These are phyloP conservation scores for Smittium culicis DNA, from an alignment of 371 early-diverging fungal genomes.

Conservation along the genomic window DNA sequence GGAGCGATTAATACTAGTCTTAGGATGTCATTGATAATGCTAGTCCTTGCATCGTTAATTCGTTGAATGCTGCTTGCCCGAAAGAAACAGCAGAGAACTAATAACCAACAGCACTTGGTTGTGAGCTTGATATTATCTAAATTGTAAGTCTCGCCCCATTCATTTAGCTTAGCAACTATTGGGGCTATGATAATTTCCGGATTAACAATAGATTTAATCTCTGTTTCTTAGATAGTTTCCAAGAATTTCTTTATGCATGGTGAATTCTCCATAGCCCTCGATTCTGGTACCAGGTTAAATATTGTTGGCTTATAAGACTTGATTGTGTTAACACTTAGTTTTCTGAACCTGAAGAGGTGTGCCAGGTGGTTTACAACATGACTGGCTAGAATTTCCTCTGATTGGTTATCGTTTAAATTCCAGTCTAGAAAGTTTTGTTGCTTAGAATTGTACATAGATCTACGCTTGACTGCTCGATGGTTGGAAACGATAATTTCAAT, in stretches of 20 bases:
- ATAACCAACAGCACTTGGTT: neutral
- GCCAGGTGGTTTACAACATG: neutral
- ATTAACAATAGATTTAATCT: neutral
- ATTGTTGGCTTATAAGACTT: neutral
- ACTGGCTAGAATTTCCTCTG: neutral
- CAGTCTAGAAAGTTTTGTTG: neutral
- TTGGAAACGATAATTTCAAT: neutral
- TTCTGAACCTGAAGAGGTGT: neutral
- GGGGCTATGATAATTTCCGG: neutral
- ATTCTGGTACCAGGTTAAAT: neutral
- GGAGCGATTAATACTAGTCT: neutral
- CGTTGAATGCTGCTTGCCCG: neutral
- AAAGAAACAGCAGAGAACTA: neutral
- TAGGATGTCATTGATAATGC: neutral
- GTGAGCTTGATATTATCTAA: neutral
- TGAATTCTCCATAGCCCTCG: neutral
- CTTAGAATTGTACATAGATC: neutral
- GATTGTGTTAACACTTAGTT: neutral
- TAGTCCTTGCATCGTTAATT: constrained; percentile 1
- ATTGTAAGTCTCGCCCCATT: neutral
- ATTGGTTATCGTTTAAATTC: neutral
- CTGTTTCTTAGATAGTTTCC: neutral
- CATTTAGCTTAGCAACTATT: neutral
- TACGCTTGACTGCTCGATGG: neutral
- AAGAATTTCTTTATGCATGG: neutral